Evolutionary conservation across 768 basidiomycete genomes (phyloP).

Genomic region (Scleroderma bovista): DNA sequence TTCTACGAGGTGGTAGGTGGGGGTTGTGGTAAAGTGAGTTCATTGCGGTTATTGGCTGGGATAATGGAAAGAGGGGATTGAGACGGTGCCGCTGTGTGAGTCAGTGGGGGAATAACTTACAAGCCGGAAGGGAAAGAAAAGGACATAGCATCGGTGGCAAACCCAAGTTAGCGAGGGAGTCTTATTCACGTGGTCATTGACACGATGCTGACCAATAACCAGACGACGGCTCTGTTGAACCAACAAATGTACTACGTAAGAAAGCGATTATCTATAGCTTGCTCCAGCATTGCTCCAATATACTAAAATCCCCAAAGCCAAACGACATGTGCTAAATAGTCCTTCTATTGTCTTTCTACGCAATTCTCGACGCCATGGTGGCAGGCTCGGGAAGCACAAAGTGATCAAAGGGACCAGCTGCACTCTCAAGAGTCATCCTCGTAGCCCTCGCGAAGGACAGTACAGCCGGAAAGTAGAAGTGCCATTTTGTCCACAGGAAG

Average conservation of each 20-base stretch:
- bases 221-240: no score
- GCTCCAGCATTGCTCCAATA: no score
- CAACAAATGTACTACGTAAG: no score
- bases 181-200: background rate
- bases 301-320: no score
- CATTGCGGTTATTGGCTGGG: constrained; percentile 5
- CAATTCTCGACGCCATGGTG: constrained; percentile 9
- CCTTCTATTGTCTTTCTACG: constrained; percentile 5
- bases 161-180: background rate
- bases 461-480: constrained; percentile 52
- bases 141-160: background rate
- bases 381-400: constrained; percentile 24
- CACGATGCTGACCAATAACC: no score
- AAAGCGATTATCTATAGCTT: no score
- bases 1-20: constrained; percentile 22
- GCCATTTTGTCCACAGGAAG: constrained; percentile 69
- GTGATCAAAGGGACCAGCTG: constrained; percentile 50
- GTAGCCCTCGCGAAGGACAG: constrained; percentile 21
- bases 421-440: constrained; percentile 38
- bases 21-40: constrained; percentile 13
- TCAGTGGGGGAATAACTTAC: background rate
- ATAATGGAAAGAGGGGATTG: constrained; percentile 4
- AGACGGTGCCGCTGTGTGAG: constrained; percentile 10
- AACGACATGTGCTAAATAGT: no score
- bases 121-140: constrained; percentile 1